Base-by-base conservation (phyloP, 225 moss, liverwort and hornwort species). In the Lunularia cruciata region DNA sequence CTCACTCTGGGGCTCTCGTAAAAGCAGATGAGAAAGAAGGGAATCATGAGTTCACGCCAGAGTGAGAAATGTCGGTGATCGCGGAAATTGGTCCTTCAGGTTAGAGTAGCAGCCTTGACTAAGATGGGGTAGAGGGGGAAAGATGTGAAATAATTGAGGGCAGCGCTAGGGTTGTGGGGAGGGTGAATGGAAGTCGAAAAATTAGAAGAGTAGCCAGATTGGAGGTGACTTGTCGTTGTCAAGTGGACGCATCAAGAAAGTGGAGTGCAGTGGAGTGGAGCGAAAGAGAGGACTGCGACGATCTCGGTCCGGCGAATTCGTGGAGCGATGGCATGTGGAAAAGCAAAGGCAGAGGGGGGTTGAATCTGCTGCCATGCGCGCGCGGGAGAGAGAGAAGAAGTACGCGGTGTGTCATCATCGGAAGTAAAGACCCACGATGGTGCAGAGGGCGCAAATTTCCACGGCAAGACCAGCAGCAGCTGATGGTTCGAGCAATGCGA, bases 261-360 rank as follows among this genome's bases (percentile, higher is more conserved):
- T 51, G 18, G 65, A 19, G 25, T 36, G 65, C 8, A 47, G 30
- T 30, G 65, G 47, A 47, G 15, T 28, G 10, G 25, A 42, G 34
- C 0, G 64, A 3, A 34, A 25, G 22, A 39, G 49, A 49, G 48
- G 20, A 27, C 63, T 42, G 63, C 63, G 63, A 28, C 45, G 63
- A 64, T 64, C 63, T 64, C 63, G 63, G 63, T 46, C 30, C 45
- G 63, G 45, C 45, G 45, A 64, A 46, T 64, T 64, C 45, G 27
- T 46, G 63, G 63, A 64, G 63, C 45, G 63, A 64, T 64, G 63
- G 27, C 45, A 43, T 47, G 8, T 51, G 49, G 22, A 67, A 47
- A 65, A 48, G 47, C 35, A 20, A 52, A 33, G 34, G 22, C n/a
- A 67, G 10, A 25, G 48, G 22, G 48, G 49, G 67, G 61, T 67